Evolutionary conservation across 1,139 yeast species (phyloP).

Genomic region (Saccharomycopsis crataegensis): DNA sequence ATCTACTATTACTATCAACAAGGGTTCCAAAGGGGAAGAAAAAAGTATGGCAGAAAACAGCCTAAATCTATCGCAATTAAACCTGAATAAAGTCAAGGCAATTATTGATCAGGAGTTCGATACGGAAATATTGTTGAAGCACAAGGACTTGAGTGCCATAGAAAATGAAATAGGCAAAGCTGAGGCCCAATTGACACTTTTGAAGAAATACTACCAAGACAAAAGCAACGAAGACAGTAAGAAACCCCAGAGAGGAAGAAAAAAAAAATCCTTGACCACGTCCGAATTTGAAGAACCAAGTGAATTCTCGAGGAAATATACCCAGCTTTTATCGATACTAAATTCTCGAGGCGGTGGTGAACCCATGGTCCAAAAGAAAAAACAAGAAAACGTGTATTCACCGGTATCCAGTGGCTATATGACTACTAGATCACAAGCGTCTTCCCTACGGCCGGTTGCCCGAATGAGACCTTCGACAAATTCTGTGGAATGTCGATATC

Average conservation of each 20-base stretch:
- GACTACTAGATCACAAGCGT: constrained; percentile 44
- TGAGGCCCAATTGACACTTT: constrained; percentile 49
- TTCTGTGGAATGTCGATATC: constrained; percentile 21
- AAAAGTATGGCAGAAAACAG: background rate
- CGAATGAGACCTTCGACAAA: constrained; percentile 26
- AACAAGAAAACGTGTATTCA: constrained; percentile 25
- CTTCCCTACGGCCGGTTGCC: constrained; percentile 37
- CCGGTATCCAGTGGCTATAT: constrained; percentile 18
- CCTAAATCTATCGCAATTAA: background rate
- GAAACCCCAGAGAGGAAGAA: constrained; percentile 10
- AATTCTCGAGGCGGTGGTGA: background rate
- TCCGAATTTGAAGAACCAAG: constrained; percentile 16
- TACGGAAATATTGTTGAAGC: constrained; percentile 62
- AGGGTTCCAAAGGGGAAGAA: background rate
- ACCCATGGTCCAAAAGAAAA: background rate
- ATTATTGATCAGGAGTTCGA: constrained; percentile 45
- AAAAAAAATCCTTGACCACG: background rate
- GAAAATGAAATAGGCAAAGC: constrained; percentile 60
- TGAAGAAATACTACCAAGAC: constrained; percentile 48
- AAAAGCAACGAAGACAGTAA: constrained; percentile 25
- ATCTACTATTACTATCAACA: too few species aligned
- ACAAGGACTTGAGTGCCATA: constrained; percentile 52
- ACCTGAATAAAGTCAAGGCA: constrained; percentile 21
- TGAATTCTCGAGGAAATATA: constrained; percentile 16
- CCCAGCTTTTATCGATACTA: constrained; percentile 21